phyloP scores from a whole-genome alignment of 495 filamentous ascomycete genomes.

The Margaritispora aquatica region DNA sequence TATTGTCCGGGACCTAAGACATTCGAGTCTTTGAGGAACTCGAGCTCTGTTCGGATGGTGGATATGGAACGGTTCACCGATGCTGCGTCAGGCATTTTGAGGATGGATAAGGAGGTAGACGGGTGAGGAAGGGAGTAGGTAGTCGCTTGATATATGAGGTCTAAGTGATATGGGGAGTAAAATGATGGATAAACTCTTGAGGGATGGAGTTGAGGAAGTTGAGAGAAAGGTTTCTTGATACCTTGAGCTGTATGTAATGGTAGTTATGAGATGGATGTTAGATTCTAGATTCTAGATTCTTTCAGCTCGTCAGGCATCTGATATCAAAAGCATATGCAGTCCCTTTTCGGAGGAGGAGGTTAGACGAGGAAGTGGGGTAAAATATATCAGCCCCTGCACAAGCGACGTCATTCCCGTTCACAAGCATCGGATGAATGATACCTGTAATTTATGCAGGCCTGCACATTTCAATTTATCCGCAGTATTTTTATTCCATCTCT shows the following conservation, averaged over 20 bases:
- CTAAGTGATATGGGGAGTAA: background rate
- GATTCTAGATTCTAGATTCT: background rate
- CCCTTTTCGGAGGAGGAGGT: too few species aligned
- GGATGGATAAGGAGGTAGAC: background rate
- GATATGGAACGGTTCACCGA: constrained; percentile 29
- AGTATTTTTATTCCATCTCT: background rate
- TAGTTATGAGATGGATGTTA: too few species aligned
- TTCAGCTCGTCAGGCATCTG: background rate
- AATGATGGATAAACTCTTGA: background rate
- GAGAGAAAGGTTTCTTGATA: background rate
- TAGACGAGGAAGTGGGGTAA: background rate
- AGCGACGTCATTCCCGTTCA: background rate
- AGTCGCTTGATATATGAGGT: background rate
- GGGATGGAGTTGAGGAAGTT: background rate
- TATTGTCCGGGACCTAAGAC: constrained; percentile 25
- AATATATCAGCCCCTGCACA: too few species aligned
- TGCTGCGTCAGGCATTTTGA: constrained; percentile 26
- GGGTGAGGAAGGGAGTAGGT: background rate
- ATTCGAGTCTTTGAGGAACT: constrained; percentile 27
- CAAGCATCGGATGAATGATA: too few species aligned
- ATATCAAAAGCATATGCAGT: background rate
- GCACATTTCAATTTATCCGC: background rate
- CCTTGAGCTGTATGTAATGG: too few species aligned
- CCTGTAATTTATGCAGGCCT: too few species aligned
- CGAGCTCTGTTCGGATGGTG: constrained; percentile 31